Conservation (phyloP, 345 rosid genomes). For the Gossypium arboreum region DNA sequence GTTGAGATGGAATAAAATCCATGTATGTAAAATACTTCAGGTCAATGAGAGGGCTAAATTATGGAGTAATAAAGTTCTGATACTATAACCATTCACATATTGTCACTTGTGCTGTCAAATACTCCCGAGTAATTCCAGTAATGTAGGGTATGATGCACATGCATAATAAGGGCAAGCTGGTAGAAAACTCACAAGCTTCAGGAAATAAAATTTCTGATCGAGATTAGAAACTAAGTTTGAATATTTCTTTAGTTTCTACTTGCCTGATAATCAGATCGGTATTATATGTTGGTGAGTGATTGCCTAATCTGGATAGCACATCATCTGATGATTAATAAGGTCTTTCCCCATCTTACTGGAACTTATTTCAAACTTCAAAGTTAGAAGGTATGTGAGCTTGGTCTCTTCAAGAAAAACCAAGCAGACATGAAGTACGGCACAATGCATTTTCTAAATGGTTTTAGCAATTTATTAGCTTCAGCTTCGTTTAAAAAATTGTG, state of each 20-base stretch:
- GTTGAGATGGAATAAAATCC: not conserved
- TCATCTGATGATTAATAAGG: not conserved
- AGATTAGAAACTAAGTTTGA: not conserved
- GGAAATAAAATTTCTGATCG: slow-evolving; percentile 4
- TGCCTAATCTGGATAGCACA: not conserved
- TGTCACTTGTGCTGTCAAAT: not conserved
- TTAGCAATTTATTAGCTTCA: not conserved
- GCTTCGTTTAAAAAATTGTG: not conserved
- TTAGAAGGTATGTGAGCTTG: not conserved
- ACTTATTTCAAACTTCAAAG: not conserved
- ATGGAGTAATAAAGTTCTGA: not conserved
- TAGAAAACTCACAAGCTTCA: not conserved
- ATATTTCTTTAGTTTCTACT: not conserved
- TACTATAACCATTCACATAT: not conserved
- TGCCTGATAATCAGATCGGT: not conserved
- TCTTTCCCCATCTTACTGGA: not conserved
- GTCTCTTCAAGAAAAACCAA: not conserved
- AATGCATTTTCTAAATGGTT: not conserved
- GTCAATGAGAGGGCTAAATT: not conserved
- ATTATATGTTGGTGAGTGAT: not conserved
- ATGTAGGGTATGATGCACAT: not conserved
- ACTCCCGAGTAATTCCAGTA: not conserved
- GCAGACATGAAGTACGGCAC: not conserved
- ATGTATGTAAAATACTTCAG: not conserved
- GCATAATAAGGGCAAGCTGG: not conserved